A percentile compares a stretch with the other conserved stretches of the same genome.
phyloP scores from a whole-genome alignment of 768 basidiomycete genomes.

The Boletus coccyginus region DNA sequence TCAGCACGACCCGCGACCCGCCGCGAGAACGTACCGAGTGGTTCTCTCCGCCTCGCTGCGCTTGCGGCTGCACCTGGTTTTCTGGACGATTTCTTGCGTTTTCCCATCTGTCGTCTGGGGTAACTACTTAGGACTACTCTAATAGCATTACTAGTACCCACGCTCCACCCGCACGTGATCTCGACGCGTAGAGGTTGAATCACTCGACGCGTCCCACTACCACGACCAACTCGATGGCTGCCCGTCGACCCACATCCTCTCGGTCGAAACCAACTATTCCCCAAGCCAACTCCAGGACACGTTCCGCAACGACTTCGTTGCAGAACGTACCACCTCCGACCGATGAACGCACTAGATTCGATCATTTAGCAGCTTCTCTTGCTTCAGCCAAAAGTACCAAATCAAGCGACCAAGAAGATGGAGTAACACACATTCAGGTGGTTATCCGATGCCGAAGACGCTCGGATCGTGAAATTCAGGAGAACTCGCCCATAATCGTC shows the following conservation, averaged over 20 bases:
- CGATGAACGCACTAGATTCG: slow-evolving; percentile 16
- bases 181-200: slow-evolving; percentile 26
- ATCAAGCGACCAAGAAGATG: slow-evolving; percentile 33
- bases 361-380: slow-evolving; percentile 26
- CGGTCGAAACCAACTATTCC: slow-evolving; percentile 35
- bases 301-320: slow-evolving; percentile 43
- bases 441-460: slow-evolving; percentile 87
- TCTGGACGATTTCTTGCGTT: slow-evolving; percentile 86
- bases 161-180: slow-evolving; percentile 30
- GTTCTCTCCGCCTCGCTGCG: slow-evolving; percentile 61
- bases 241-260: slow-evolving; percentile 55
- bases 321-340: slow-evolving; percentile 25
- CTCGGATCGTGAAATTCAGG: slow-evolving; percentile 80
- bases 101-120: slow-evolving; percentile 56
- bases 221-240: slow-evolving; percentile 49
- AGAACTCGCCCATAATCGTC: slow-evolving; percentile 86
- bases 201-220: slow-evolving; percentile 29
- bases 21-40: slow-evolving; percentile 53
- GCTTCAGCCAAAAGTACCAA: slow-evolving; percentile 28
- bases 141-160: background rate
- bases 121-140: background rate
- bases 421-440: slow-evolving; percentile 88
- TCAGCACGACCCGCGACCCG: slow-evolving; percentile 1
- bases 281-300: slow-evolving; percentile 42
- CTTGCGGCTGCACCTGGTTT: slow-evolving; percentile 63